Evolutionary conservation across 1,284 basidiomycete genomes (phyloP), one percentile per base, ranked within the genome.

Genomic region (Pterula multifida): DNA sequence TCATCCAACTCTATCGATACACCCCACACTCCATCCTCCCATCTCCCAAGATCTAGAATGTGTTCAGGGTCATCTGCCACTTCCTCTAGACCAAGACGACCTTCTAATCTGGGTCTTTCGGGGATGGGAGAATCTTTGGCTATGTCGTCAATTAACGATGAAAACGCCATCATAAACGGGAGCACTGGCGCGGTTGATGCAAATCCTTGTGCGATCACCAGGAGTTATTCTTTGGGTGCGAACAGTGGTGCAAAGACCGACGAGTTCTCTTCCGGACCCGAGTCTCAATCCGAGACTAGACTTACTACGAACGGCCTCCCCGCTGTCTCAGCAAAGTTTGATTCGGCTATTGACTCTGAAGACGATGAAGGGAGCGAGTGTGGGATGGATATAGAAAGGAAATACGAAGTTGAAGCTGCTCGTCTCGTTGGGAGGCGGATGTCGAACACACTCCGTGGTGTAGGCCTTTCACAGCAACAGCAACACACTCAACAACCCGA

Each of bases 141-240:
- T n/a, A 42, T 42, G 39, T 42, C 39, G 6, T 42, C 39, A 4
- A 42, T 42, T 19, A 17, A 6, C 28, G 28, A 32, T 32, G 28
- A 32, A 32, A 15, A 6, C 6, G 6, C 28, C 6, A 32, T 6
- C 6, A 35, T 26, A 24, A 47, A 22, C 15, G 24, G 17, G 9
- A 25, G 19, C 15, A 26, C 45, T 26, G 46, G 12, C 64, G 9
- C 62, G 67, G n/a, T 60, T 68, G n/a, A n/a, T n/a, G n/a, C n/a
- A n/a, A 32, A 32, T 32, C 28, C 28, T 6, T 6, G 6, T 32
- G 28, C 28, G 28, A 32, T 32, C 28, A 15, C 15, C 15, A 32
- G 28, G 15, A 32, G 28, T 42, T 42, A n/a, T 17, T 42, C 39
- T 42, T 6, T 9, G 6, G 39, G 39, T n/a, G 39, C 39, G n/a